Evolutionary conservation across 2,329 filamentous ascomycete species (phyloP), one percentile per base, ranked within the genome.

Genomic region (Fusarium musae): DNA sequence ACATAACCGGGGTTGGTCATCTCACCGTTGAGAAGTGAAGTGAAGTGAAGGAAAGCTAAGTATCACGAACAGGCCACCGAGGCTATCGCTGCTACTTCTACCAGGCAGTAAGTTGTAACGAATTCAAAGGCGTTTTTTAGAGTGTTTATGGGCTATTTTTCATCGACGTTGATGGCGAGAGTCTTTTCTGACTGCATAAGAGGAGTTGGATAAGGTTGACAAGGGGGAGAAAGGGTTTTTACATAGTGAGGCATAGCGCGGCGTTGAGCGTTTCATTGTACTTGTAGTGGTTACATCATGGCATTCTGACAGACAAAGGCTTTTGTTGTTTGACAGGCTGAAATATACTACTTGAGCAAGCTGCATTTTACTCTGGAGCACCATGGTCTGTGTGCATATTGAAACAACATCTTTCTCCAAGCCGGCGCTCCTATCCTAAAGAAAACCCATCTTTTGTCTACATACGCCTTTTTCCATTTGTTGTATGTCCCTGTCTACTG

Each of bases 1-100:
- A 89, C 34, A 90, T 91, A 60, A 90, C 89, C 23, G 89, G 89
- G 61, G 80, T 91, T 81, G 85, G 86, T 80, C 84, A 88, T 69
- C 79, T 91, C 58, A 82, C 83, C 58, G 72, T 89, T 40, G 84
- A 86, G 65, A 83, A 84, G 37, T 74, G 54, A 75, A 84, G 37
- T 72, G 49, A 74, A 82, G 80, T 75, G 76, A 66, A 77, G 77
- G 69, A 74, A 75, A 75, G 76, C 79, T 80, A 82, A 82, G 75
- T 70, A 61, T 56, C 15, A 54, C 69, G 37, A 75, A 65, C 59
- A 78, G 77, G 70, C 66, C 59, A 52, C 49, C 49, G 63, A 63
- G 52, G 63, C 66, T 52, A 69, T 57, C 59, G 69, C 73, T 52
- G 32, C 54, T 60, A 42, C 71, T 43, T 47, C 63, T 57, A 53